Conservation (phyloP, 805 yeast genomes). For the Metschnikowia noctiluminum region DNA sequence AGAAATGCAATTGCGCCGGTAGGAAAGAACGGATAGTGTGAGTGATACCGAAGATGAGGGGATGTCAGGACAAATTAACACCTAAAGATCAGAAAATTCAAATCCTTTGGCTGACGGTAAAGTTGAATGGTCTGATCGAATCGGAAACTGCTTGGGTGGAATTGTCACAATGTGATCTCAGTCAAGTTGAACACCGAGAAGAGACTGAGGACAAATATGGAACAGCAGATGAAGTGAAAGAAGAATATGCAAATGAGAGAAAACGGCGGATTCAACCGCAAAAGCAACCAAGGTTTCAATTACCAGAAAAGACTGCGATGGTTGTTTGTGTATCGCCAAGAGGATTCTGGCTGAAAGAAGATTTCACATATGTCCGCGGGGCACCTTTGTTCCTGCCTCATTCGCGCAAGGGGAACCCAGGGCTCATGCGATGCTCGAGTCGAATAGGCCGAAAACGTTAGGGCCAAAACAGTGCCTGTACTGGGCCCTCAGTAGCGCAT, state of each 20-base stretch:
- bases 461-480: conserved; percentile 9
- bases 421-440: conserved; percentile 4
- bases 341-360: not conserved
- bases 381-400: not conserved
- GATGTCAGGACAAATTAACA: too few relatives aligned
- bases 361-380: not conserved
- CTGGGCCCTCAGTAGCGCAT: not conserved
- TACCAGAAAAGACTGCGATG: not conserved
- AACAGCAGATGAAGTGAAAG: not conserved
- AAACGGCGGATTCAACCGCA: not conserved
- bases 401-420: not conserved
- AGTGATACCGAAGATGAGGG: too few relatives aligned
- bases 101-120: too few relatives aligned
- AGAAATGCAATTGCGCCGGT: too few relatives aligned
- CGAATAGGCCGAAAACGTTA: not conserved
- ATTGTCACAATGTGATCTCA: too few relatives aligned
- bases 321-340: not conserved
- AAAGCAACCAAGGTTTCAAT: not conserved
- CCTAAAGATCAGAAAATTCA: too few relatives aligned
- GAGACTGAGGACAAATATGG: not conserved
- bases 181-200: too few relatives aligned
- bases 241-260: too few relatives aligned
- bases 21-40: too few relatives aligned
- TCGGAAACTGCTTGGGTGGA: too few relatives aligned
- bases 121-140: too few relatives aligned